These are phyloP conservation scores for Rhizophagus clarus DNA, from an alignment of 192 early-diverging fungal genomes.

Conservation along the genomic window DNA sequence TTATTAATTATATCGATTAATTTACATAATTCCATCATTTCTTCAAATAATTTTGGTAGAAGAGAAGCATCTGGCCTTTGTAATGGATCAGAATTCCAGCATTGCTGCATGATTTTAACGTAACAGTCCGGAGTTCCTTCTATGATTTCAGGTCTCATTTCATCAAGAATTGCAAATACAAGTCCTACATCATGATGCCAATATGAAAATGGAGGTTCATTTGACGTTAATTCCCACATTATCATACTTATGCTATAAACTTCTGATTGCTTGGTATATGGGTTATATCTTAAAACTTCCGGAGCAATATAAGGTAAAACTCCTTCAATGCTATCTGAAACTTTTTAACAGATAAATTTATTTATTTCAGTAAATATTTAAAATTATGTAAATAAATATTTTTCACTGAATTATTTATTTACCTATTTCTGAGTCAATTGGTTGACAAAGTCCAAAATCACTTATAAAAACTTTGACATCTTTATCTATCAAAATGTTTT, in stretches of 20 bases:
- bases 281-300: constrained; percentile 34
- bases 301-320: constrained; percentile 47
- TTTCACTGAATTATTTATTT: background rate
- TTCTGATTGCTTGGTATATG: constrained; percentile 40
- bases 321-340: constrained; percentile 21
- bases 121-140: background rate
- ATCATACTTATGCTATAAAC: constrained; percentile 45
- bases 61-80: background rate
- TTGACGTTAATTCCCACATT: constrained; percentile 48
- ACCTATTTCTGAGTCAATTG: constrained; percentile 38
- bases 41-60: constrained; percentile 41
- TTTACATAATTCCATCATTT: background rate
- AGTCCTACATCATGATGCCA: background rate
- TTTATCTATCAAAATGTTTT: constrained; percentile 4
- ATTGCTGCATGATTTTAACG: background rate
- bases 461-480: constrained; percentile 24
- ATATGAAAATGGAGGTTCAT: constrained; percentile 35
- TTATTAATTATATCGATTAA: background rate
- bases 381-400: background rate
- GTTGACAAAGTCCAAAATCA: constrained; percentile 40
- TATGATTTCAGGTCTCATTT: background rate
- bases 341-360: background rate
- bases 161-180: background rate
- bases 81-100: constrained; percentile 10
- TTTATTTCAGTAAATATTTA: background rate